Evolutionary conservation across 2,329 filamentous ascomycete species (phyloP).

Genomic region (Phialophora verrucosa): DNA sequence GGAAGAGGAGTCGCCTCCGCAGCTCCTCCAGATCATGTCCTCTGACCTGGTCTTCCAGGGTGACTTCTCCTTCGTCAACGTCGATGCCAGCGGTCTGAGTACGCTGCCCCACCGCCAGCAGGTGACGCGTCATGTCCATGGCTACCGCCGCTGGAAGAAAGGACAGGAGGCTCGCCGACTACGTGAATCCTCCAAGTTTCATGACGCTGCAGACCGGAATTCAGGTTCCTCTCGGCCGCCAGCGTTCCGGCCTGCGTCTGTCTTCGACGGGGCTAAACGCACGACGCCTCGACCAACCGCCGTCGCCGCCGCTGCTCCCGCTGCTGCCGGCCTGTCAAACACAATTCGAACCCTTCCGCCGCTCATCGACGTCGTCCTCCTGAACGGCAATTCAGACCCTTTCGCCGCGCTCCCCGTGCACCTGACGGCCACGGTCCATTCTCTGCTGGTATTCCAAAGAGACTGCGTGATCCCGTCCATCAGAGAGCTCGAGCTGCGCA

Average conservation of each 20-base stretch:
- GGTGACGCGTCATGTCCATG: slow-evolving; percentile 14
- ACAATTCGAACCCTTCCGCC: slow-evolving; percentile 4
- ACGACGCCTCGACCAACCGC: neutral
- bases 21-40: neutral
- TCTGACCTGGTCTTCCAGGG: slow-evolving; percentile 8
- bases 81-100: slow-evolving; percentile 16
- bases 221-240: neutral
- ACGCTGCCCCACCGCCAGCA: slow-evolving; percentile 10
- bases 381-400: slow-evolving; percentile 7
- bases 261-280: no score
- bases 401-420: slow-evolving; percentile 2
- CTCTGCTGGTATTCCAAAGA: slow-evolving; percentile 17
- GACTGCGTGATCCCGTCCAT: slow-evolving; percentile 15
- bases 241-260: neutral
- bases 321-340: neutral
- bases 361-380: slow-evolving; percentile 12
- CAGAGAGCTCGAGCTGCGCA: slow-evolving; percentile 15
- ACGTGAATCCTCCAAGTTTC: slow-evolving; percentile 17
- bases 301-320: neutral
- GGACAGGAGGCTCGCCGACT: slow-evolving; percentile 14
- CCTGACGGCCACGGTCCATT: slow-evolving; percentile 6
- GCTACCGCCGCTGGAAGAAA: slow-evolving; percentile 20
- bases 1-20: neutral
- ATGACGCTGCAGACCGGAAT: slow-evolving; percentile 1
- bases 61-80: slow-evolving; percentile 19